Base-by-base conservation (phyloP, 176 grass and related monocot genomes). In the Raddia guianensis region DNA sequence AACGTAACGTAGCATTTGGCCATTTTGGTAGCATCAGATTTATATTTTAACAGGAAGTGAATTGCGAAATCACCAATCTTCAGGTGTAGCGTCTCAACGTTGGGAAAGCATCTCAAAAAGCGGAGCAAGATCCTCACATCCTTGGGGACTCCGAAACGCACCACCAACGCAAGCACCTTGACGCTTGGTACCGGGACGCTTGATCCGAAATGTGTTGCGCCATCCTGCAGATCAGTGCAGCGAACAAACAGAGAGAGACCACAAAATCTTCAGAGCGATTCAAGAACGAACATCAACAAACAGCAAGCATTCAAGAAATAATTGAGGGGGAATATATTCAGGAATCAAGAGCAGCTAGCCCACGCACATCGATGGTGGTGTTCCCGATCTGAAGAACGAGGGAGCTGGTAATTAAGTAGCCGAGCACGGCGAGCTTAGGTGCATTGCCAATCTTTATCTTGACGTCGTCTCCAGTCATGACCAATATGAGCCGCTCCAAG, bases 41-140 rank as follows among this genome's bases (percentile, higher is more conserved):
- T 4, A 55, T 55, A 7, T 34, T 18, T 14, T 12, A 11, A 40
- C 18, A 1, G 48, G 16, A 63, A 43, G 1, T 11, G 53, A 67
- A 66, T 6, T 59, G 59, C 5, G 11, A 57, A 74, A 35, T 49
- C 33, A 33, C 16, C 16, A 21, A 83, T 80, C 86, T 42, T 20
- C 14, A 88, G 61, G 5, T 88, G 75, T 6, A 88, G 80, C 6
- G 59, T 68, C 53, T 84, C 86, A 1, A 84, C 37, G 8, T 73
- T 9, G 9, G 86, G 81, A 51, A 84, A 88, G 61, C 81, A 80
- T 74, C 68, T 84, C 32, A 80, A 13, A 57, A 84, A 74, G 16
- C 15, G 49, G 68, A 32, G 21, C 44, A 80, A 12, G 40, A 78
- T 67, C 52, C 79, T 65, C 19, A 68, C 45, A 43, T 74, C 58